Base-by-base conservation (phyloP, 495 filamentous ascomycete species). In the Annulohypoxylon moriforme region DNA sequence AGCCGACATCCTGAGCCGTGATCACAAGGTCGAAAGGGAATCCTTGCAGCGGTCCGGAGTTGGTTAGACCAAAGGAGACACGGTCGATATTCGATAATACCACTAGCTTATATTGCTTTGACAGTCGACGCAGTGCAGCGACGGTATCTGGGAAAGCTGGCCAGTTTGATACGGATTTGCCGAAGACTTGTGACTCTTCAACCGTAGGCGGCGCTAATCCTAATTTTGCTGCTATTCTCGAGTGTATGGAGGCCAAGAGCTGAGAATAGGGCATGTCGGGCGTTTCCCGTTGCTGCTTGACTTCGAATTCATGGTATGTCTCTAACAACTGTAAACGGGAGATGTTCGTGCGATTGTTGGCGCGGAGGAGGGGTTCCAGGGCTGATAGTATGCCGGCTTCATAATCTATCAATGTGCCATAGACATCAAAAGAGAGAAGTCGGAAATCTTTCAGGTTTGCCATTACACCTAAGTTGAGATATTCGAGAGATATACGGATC, bases 361-460 rank as follows among this genome's bases (percentile, higher is more conserved):
- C 25, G n/a, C 7, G 24, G 13, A 67, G 62, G 29, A 67, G 61
- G n/a, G 59, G 46, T 34, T 67, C 29, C 1, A 74, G 55, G 18
- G 62, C 29, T 36, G 68, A 62, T 34, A 67, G 27, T 33, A 67
- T 64, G 24, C 63, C 47, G 46, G 58, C 61, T 77, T 90, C 85
- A 85, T 88, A 89, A 77, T 91, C 89, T 52, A 92, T 86, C 8
- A 92, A 83, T 0, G 90, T 93, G 64, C 89, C 89, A 72, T 91
- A 92, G 50, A 68, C 64, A 33, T 60, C 60, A 27, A 72, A 68
- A 9, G 83, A 92, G 83, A 94, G 87, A 60, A 77, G 69, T 31
- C 75, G 71, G 72, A 77, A 81, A 60, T 66, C 24, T 18, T 78
- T 80, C 24, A 83, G 67, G 57, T 72, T 66, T 33, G 69, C 27